Evolutionary conservation across 2,329 filamentous ascomycete genomes (phyloP), one percentile per base, ranked within the genome.

Genomic region (Colletotrichum lupini): DNA sequence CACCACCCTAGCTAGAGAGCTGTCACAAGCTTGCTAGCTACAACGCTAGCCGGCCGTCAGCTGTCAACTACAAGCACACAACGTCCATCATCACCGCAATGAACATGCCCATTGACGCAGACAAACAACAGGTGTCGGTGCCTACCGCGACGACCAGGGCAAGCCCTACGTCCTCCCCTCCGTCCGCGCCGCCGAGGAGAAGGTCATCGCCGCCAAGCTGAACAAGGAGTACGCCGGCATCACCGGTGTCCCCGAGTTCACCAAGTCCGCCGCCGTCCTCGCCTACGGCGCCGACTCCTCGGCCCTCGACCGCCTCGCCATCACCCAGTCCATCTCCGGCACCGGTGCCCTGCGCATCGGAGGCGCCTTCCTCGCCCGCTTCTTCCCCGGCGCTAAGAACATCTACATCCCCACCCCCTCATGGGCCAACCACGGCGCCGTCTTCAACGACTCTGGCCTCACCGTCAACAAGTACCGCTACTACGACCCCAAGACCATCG

Each of bases 151-250:
- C 83, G 95, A 98, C 89, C 89, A 95, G 86, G 97, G 97, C 86
- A 98, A 98, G 90, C 97, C 97, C 75, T 98, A 96, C 85, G 96
- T 99, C 76, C 93, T 99, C 75, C 96, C 96, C 73, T 98, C 96
- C 61, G 97, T 99, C 74, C 92, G 92, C 82, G 86, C 93, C 80
- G 97, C 96, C 74, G 97, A 98, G 90, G 89, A 94, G 84, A 94
- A 95, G 87, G 90, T 98, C 76, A 89, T 98, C 75, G 87, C 92
- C 66, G 87, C 91, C 77, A 90, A 91, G 79, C 84, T 97, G 80
- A 97, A 98, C 91, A 98, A 98, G 90, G 97, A 98, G 86, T 98
- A 98, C 84, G 95, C 96, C 77, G 95, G 95, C 84, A 99, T 99
- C 86, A 98, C 97, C 60, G 97, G 97, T 88, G 91, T 98, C 58